Evolutionary conservation across 768 basidiomycete species (phyloP), one percentile per base, ranked within the genome.

Genomic region (Amanita fuliginea): DNA sequence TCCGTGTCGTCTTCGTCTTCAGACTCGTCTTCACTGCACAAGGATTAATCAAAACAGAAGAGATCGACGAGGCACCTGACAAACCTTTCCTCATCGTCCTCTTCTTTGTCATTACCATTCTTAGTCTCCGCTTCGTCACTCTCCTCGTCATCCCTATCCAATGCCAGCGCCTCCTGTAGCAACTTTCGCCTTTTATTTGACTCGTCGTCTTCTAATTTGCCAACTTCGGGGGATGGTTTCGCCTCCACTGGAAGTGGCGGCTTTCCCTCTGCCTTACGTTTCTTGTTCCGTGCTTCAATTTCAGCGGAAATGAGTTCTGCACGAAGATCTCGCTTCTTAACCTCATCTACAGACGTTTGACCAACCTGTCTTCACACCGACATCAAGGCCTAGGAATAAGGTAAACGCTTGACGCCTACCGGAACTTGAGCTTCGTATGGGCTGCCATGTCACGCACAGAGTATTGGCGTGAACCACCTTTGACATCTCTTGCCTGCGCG

Each of bases 381-480:
- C 14, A 21, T 40, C 40, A 52, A 34, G 46, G 36, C 46, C 19
- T 49, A 28, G 46, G 32, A 42, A 26, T 32, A 46, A 18, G 19
- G 21, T 26, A 47, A 47, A 40, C 24, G 32, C 11, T 50, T 3
- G 11, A 35, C 24, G 46, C 77, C 49, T 52, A 88, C 83, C 95
- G 83, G 69, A 99, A 99, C 72, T 99, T 99, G 57, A 99, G 85
- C 67, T 96, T 95, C 1, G 95, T 99, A 64, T 97, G 88, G 2
- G 90, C 75, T 5, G 95, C 90, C 78, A 97, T 86, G 63, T 96
- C 92, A 54, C 88, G 80, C 60, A 89, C 85, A 4, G 92, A 95
- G 69, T 83, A 92, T 61, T 95, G 91, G 51, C 90, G 80, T 46
- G 92, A 93, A 51, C 90, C 91, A 3, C 87, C 86, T 63, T 89